These are phyloP conservation scores for Botrytis deweyae DNA, from an alignment of 2,329 filamentous ascomycete genomes.

Conservation along the genomic window DNA sequence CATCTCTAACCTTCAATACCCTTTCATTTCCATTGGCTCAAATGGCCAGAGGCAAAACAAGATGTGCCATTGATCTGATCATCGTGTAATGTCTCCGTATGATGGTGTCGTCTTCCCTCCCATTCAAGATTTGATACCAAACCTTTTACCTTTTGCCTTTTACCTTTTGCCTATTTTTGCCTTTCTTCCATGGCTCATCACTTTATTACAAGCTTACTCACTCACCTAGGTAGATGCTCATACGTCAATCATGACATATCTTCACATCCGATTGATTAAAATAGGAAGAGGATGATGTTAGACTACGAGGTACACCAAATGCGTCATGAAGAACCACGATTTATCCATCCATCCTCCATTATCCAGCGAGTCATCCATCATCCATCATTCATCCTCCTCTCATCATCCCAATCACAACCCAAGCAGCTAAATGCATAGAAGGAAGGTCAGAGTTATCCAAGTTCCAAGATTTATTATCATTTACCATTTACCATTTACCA, in stretches of 20 bases:
- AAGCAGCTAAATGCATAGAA: neutral
- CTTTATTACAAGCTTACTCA: neutral
- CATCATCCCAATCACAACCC: neutral
- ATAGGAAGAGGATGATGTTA: constrained; percentile 7
- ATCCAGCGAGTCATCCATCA: neutral
- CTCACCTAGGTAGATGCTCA: too few relatives aligned
- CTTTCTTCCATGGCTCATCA: neutral
- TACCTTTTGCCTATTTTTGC: neutral
- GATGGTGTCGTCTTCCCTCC: neutral
- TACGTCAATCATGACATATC: constrained; percentile 6
- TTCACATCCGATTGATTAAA: neutral
- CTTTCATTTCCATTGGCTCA: neutral
- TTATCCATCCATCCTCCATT: neutral
- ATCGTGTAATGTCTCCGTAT: neutral
- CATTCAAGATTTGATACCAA: neutral
- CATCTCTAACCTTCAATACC: constrained; percentile 6
- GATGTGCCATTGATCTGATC: neutral
- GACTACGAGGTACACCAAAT: neutral
- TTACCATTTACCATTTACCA: neutral
- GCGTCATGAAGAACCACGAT: neutral
- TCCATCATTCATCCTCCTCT: neutral
- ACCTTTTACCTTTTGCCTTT: neutral
- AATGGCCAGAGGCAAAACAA: neutral
- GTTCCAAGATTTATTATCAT: neutral
- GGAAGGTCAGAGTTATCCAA: neutral